phyloP scores from a whole-genome alignment of 805 yeast genomes.

The Candida xyloterini region DNA sequence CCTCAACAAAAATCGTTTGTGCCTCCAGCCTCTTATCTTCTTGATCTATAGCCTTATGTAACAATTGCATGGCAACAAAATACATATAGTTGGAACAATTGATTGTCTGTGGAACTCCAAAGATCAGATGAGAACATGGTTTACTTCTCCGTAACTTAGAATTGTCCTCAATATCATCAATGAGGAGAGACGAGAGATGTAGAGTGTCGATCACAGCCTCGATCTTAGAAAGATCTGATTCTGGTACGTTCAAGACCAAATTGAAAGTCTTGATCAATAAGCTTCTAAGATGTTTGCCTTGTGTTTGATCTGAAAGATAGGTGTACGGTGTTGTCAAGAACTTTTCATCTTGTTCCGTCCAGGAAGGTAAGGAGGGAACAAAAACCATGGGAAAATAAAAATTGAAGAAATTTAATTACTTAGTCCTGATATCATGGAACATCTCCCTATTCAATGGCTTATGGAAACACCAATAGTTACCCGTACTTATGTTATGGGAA shows the following conservation, averaged over 20 bases:
- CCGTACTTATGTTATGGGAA: constrained; percentile 33
- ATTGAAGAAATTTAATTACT: background rate
- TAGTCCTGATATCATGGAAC: constrained; percentile 26
- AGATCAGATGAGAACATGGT: constrained; percentile 75
- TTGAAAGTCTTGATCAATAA: constrained; percentile 53
- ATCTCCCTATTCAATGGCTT: constrained; percentile 39
- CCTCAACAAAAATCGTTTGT: constrained; percentile 55
- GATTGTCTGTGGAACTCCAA: constrained; percentile 75
- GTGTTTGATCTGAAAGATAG: constrained; percentile 43
- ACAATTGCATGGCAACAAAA: constrained; percentile 60
- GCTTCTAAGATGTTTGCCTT: constrained; percentile 57
- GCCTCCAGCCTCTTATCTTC: constrained; percentile 27
- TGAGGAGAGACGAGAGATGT: constrained; percentile 64
- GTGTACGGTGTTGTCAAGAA: constrained; percentile 43
- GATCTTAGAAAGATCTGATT: constrained; percentile 37
- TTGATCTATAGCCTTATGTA: constrained; percentile 27
- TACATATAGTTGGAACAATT: constrained; percentile 83
- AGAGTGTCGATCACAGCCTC: constrained; percentile 52
- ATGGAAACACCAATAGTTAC: constrained; percentile 48
- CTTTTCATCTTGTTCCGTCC: constrained; percentile 27
- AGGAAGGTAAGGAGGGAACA: constrained; percentile 3
- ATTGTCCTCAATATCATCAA: constrained; percentile 88
- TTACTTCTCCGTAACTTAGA: constrained; percentile 70
- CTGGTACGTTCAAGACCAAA: constrained; percentile 43
- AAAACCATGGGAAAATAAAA: background rate